phyloP scores from a whole-genome alignment of 495 filamentous ascomycete species.

The Xylaria sp. region DNA sequence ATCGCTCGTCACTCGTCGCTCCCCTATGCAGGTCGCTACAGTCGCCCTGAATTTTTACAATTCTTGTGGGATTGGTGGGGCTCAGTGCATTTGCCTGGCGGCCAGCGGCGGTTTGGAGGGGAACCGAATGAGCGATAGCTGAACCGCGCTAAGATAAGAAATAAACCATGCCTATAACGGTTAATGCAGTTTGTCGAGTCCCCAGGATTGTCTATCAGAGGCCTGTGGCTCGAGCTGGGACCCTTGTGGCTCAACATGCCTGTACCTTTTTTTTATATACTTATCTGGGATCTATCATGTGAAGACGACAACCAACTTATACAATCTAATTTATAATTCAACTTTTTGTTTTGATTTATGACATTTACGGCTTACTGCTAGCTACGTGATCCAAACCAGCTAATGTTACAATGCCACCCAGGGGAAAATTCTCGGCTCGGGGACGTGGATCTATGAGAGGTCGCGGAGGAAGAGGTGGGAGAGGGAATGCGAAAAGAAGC shows the following conservation, averaged over 20 bases:
- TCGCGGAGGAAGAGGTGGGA: conserved; percentile 44
- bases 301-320: background rate
- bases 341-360: background rate
- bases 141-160: conserved; percentile 27
- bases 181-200: background rate
- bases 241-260: conserved; percentile 3
- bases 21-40: background rate
- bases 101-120: conserved; percentile 27
- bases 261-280: conserved; percentile 18
- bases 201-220: background rate
- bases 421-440: conserved; percentile 37
- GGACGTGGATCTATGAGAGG: conserved; percentile 37
- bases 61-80: conserved; percentile 32
- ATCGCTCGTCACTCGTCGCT: conserved; percentile 14
- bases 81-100: conserved; percentile 32
- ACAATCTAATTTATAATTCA: background rate
- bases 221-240: conserved; percentile 11
- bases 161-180: background rate
- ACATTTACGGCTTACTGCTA: background rate
- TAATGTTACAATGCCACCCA: conserved; percentile 32
- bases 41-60: conserved; percentile 28
- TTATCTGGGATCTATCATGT: background rate
- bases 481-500: conserved; percentile 36
- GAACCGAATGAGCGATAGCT: conserved; percentile 8
- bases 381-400: background rate